Conservation (phyloP, 495 filamentous ascomycete genomes). For the Hyaloscypha bicolor region DNA sequence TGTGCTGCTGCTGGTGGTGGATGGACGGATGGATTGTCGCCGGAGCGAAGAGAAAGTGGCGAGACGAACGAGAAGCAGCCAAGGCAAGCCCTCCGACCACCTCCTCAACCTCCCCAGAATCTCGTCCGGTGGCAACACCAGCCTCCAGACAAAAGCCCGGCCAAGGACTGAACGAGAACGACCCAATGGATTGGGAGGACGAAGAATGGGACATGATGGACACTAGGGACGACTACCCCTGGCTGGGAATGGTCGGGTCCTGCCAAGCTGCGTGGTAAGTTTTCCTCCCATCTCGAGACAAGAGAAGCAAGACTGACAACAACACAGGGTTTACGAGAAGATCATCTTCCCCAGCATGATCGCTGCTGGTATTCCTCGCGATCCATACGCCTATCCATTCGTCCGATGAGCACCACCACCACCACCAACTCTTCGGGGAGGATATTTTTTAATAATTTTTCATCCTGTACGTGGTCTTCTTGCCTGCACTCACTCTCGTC, state of each 20-base stretch:
- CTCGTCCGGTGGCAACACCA: neutral
- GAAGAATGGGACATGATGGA: neutral
- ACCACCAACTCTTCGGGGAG: neutral
- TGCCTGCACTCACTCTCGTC: neutral
- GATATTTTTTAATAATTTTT: neutral
- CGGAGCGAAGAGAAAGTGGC: neutral
- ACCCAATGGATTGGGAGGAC: neutral
- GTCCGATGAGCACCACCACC: neutral
- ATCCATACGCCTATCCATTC: neutral
- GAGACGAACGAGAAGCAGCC: neutral
- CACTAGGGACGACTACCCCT: neutral
- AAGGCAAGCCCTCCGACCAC: neutral
- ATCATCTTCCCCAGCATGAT: neutral
- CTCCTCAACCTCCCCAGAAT: neutral
- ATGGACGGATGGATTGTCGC: neutral
- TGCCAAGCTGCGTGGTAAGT: neutral
- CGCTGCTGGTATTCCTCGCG: neutral
- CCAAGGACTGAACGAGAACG: neutral
- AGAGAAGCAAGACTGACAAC: neutral
- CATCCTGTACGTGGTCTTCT: neutral
- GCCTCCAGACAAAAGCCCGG: neutral
- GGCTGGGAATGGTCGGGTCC: neutral
- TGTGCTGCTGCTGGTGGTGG: too few relatives aligned
- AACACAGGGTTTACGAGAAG: neutral
- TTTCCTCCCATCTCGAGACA: neutral